Evolutionary conservation across 352 stramenopile genomes (phyloP).

Genomic region (Globisporangium viniferum): DNA sequence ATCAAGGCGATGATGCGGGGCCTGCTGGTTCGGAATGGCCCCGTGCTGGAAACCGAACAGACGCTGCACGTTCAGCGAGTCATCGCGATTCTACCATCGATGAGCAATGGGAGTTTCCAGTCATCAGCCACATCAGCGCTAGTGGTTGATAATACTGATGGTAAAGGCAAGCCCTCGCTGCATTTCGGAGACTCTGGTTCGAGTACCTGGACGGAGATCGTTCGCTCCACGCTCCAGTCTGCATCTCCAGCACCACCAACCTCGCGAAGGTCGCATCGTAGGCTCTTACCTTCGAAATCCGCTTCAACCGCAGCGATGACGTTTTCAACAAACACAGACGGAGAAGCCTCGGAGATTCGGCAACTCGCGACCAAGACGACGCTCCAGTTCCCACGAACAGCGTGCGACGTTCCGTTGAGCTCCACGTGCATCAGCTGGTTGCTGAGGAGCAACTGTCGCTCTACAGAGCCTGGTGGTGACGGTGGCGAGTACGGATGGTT

Average conservation of each 20-base stretch:
- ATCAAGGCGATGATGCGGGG: conserved; percentile 15
- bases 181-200: conserved; percentile 25
- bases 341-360: conserved; percentile 22
- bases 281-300: conserved; percentile 15
- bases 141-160: neutral
- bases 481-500: neutral
- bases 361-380: conserved; percentile 19
- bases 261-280: conserved; percentile 20
- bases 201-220: conserved; percentile 24
- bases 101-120: neutral
- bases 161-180: conserved; percentile 24
- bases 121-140: neutral
- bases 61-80: conserved; percentile 21
- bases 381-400: conserved; percentile 28
- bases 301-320: neutral
- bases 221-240: conserved; percentile 1
- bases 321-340: neutral
- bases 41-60: conserved; percentile 17
- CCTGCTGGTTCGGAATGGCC: conserved; percentile 27
- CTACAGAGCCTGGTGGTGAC: neutral
- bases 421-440: conserved; percentile 35
- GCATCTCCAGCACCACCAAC: neutral
- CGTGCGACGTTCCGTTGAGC: conserved; percentile 35
- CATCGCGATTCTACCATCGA: conserved; percentile 13
- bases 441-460: neutral